These are phyloP conservation scores for Brettanomyces nanus DNA, from an alignment of 805 yeast genomes.

Conservation along the genomic window DNA sequence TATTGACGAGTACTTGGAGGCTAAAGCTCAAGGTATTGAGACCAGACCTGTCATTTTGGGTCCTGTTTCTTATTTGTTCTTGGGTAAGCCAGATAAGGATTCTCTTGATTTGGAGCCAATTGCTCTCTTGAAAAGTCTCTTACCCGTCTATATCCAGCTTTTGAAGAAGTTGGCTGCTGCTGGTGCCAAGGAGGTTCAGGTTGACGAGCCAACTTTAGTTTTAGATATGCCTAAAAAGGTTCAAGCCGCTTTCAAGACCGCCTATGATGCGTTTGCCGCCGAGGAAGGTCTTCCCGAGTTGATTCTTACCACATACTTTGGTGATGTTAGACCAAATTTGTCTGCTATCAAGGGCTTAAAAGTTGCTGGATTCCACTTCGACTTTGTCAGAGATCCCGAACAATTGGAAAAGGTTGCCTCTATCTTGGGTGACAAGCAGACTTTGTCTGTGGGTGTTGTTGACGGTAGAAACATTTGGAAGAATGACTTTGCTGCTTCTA, in stretches of 20 bases:
- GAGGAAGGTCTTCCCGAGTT: conserved; percentile 69
- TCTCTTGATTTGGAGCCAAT: conserved; percentile 92
- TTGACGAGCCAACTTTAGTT: conserved; percentile 96
- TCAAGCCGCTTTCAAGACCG: conserved; percentile 80
- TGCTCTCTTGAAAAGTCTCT: conserved; percentile 74
- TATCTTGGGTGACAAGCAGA: conserved; percentile 61
- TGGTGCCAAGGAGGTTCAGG: conserved; percentile 92
- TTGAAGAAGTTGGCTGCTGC: conserved; percentile 82
- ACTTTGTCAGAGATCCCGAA: conserved; percentile 92
- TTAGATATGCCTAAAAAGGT: conserved; percentile 82
- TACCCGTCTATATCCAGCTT: conserved; percentile 90
- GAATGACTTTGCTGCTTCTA: conserved; percentile 85
- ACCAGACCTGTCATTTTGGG: conserved; percentile 97
- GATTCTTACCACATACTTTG: conserved; percentile 87
- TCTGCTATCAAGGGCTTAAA: conserved; percentile 82
- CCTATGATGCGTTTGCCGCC: conserved; percentile 69
- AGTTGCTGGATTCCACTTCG: conserved; percentile 93
- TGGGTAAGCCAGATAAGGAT: conserved; percentile 99
- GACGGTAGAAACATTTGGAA: conserved; percentile 99
- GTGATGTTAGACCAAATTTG: conserved; percentile 97
- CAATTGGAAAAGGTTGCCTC: conserved; percentile 80
- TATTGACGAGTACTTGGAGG: conserved; percentile 95
- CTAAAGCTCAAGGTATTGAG: conserved; percentile 90
- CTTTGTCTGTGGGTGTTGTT: conserved; percentile 91
- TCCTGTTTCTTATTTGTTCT: conserved; percentile 88